Percentiles rank a stretch among this genome's conserved stretches.
phyloP scores from a whole-genome alignment of 306 rosid species.

The Hylodesmum podocarpum region DNA sequence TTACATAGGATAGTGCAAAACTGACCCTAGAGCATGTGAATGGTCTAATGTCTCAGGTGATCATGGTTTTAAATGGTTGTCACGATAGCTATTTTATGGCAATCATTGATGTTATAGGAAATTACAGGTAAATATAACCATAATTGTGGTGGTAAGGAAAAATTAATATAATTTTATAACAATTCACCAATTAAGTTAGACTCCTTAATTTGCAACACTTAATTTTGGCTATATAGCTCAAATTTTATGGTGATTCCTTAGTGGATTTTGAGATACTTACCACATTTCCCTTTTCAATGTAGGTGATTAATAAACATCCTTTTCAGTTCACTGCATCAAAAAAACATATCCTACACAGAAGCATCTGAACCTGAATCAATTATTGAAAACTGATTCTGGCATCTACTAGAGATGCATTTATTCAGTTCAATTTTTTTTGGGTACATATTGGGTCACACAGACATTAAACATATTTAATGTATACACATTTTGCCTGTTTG shows the following conservation, averaged over 20 bases:
- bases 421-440: not conserved
- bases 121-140: no score
- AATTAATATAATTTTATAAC: no score
- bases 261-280: not conserved
- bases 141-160: no score
- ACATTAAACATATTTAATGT: not conserved
- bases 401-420: not conserved
- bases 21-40: not conserved
- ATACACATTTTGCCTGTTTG: not conserved
- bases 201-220: not conserved
- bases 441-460: not conserved
- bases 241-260: not conserved
- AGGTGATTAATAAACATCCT: constrained; percentile 73
- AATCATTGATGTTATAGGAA: no score
- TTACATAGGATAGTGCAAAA: not conserved
- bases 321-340: constrained; percentile 62
- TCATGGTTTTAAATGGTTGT: no score
- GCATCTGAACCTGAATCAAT: constrained; percentile 66
- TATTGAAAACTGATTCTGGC: constrained; percentile 59
- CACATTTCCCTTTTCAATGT: not conserved
- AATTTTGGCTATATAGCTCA: not conserved
- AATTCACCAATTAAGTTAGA: no score
- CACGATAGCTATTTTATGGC: no score
- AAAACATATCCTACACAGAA: constrained; percentile 48
- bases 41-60: not conserved